Evolutionary conservation across 2,329 filamentous ascomycete species (phyloP), one percentile per base, ranked within the genome.

Genomic region (Aspergillus uvarum): DNA sequence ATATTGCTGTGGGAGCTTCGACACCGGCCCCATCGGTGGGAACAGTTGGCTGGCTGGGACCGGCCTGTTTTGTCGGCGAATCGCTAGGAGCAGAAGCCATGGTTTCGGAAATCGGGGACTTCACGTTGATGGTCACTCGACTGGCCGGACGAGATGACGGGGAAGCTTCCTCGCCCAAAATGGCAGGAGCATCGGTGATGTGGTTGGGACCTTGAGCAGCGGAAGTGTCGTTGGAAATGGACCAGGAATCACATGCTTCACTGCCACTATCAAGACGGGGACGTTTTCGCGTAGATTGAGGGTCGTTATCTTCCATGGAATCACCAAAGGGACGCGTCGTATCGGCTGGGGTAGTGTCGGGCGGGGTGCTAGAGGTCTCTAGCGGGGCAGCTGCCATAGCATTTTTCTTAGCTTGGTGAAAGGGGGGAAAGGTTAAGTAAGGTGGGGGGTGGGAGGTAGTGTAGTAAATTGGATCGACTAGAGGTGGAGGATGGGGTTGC

Each of bases 71-170:
- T 42, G 58, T 48, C 6, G 64, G 55, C 21, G 65, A 35, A 24
- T 65, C 62, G n/a, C 59, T 51, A 16, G 59, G 38, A 12, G 48
- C 51, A 8, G 61, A 63, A 26, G 61, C 22, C 60, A 71, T 68
- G 21, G 38, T 56, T 6, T 60, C 65, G 48, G 62, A 59, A 54
- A 65, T 63, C 53, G 75, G 72, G 47, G 76, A 77, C 61, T 77
- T 78, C 67, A 76, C 76, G 61, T 81, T 81, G 65, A 82, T 81
- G 12, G 79, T 81, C 31, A 82, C 76, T 67, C 77, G 79, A 61
- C 75, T 79, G 48, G 77, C 74, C 21, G 76, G 73, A 48, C 74
- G 75, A 51, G 69, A 68, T 22, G 69, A 67, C 44, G 71, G 65
- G 42, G 69, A 64, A 54, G 67, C 62, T 58, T 72, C 67, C 52